Evolutionary conservation across 1,284 basidiomycete species (phyloP), one percentile per base, ranked within the genome.

Genomic region (Exobasidium rhododendri): DNA sequence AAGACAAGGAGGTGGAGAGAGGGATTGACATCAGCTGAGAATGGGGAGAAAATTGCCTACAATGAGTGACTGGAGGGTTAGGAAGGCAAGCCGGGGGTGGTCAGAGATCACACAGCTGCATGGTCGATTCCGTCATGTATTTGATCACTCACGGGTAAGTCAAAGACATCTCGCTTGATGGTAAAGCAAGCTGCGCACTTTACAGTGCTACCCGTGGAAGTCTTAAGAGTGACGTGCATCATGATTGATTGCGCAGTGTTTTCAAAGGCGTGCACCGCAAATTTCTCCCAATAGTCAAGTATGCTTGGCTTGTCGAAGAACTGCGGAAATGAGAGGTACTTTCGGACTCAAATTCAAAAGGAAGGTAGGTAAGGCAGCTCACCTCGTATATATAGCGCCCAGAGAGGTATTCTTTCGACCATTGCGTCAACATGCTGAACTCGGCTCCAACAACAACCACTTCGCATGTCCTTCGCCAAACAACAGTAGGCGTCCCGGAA

Each of bases 401-500:
- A 56, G 78, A 57, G 50, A 79, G 58, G 56, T 75, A 64, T 5
- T 79, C 76, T 22, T 71, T 65, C 30, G 64, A 62, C 75, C 77
- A 78, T 47, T 78, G 73, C 1, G 92, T 93, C 64, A 98, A 84
- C 85, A 92, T 89, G 80, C 89, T 92, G 78, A 98, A 98, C 81
- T 98, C 94, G 1, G 92, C 89, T 0, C 94, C 93, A 49, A 94
- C 94, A 47, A 96, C 87, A 76, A 92, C 94, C 43, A 98, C 92
- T 82, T 98, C 96, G 76, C 94, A 94, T 17, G 96, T 98, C 54
- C 94, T 85, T 31, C 94, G 87, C 94, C 94, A 98, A 1, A 97
- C 91, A n/a, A 96, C 92, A 0, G 94, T 98, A 1, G 94, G 96
- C n/a, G 96, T 98, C 4, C 94, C 96, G 65, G 90, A 94, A 80